Conservation (phyloP, 139 green algal genomes). For the Zygnema cylindricum region DNA sequence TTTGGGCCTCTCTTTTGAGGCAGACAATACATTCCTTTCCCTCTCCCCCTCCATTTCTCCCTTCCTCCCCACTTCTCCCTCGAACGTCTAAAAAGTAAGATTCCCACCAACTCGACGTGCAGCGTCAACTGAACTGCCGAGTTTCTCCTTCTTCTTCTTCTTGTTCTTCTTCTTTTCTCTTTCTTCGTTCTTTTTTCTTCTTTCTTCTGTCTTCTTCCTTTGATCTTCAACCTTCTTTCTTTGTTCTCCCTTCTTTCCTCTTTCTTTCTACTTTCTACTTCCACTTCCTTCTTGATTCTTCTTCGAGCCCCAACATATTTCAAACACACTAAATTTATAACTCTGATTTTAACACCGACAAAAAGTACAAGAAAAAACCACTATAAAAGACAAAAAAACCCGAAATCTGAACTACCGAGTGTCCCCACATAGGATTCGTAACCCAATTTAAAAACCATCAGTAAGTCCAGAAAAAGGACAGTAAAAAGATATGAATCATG, state of each 20-base stretch:
- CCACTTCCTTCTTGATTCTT: background rate
- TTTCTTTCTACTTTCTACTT: background rate
- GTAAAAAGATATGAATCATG: background rate
- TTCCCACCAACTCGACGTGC: too few relatives aligned
- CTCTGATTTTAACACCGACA: background rate
- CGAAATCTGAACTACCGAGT: background rate
- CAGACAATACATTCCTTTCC: background rate
- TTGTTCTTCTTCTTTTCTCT: conserved; percentile 1
- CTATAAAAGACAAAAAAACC: background rate
- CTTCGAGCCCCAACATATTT: background rate
- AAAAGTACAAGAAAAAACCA: background rate
- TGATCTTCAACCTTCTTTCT: background rate
- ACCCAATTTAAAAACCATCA: background rate
- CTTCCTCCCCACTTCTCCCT: background rate
- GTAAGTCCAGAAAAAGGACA: background rate
- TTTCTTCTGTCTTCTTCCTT: conserved; percentile 2
- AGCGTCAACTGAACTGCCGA: too few relatives aligned
- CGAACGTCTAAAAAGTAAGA: background rate
- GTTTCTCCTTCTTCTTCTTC: background rate
- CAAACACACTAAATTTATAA: background rate
- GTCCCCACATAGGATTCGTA: background rate
- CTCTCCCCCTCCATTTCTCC: background rate
- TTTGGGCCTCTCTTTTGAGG: conserved; percentile 83
- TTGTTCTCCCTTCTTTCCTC: background rate
- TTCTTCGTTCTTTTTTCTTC: background rate